Percentiles rank a stretch among this genome's conserved stretches.
These are phyloP conservation scores for Neurospora sublineolata DNA, from an alignment of 495 filamentous ascomycete genomes.

Conservation along the genomic window DNA sequence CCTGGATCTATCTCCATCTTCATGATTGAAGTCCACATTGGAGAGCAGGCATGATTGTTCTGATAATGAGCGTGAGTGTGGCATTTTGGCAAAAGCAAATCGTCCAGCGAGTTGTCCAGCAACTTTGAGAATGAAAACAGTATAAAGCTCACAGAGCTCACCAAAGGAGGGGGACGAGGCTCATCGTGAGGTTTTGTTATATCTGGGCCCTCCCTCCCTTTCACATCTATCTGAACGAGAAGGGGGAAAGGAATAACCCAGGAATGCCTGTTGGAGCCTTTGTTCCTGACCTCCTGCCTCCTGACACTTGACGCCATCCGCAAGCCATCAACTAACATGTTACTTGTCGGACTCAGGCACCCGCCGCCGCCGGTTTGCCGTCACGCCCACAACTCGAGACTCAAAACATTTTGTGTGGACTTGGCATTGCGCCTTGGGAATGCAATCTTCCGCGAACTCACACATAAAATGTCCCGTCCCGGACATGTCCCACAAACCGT, in stretches of 20 bases:
- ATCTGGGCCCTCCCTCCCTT: neutral
- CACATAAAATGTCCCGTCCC: neutral
- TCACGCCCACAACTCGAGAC: neutral
- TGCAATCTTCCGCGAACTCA: neutral
- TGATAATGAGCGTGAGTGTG: neutral
- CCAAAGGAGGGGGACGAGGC: neutral
- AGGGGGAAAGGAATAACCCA: neutral
- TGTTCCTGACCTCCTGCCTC: neutral
- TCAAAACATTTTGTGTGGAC: neutral
- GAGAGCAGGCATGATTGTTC: neutral
- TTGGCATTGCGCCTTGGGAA: neutral
- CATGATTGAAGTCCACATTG: neutral
- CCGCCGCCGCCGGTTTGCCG: neutral
- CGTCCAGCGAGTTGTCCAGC: neutral
- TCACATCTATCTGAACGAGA: neutral
- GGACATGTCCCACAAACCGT: neutral
- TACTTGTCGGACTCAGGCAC: neutral
- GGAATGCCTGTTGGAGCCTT: neutral
- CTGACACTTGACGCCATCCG: neutral
- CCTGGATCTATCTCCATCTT: neutral
- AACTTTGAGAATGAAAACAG: neutral
- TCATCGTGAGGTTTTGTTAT: neutral
- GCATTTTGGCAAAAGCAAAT: conserved; percentile 4
- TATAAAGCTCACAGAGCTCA: neutral
- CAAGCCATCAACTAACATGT: neutral